Evolutionary conservation across 805 yeast genomes (phyloP).

Genomic region (Teunomyces barrocoloradensis): DNA sequence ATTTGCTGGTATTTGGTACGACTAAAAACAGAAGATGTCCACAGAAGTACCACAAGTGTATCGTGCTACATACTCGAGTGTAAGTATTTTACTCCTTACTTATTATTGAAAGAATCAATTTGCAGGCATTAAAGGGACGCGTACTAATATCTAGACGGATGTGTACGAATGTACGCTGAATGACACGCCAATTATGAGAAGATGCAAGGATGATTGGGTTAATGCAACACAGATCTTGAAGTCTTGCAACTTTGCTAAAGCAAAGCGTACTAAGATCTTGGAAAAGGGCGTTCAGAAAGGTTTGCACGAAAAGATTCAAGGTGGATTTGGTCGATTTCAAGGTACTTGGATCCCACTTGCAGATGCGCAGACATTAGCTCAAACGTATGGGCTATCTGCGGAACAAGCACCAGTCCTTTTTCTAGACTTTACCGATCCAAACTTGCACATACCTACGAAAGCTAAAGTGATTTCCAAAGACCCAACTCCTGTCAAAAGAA

Average conservation of each 20-base stretch:
- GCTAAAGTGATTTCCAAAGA: constrained; percentile 34
- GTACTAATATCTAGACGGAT: constrained; percentile 31
- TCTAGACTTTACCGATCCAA: constrained; percentile 36
- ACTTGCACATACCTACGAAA: constrained; percentile 34
- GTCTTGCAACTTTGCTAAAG: constrained; percentile 92
- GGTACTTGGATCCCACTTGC: constrained; percentile 94
- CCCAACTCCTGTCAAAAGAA: constrained; percentile 42
- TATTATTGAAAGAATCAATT: background rate
- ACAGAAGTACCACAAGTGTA: constrained; percentile 37
- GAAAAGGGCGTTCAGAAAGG: constrained; percentile 93
- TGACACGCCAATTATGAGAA: constrained; percentile 81
- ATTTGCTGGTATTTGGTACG: background rate
- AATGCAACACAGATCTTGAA: constrained; percentile 95
- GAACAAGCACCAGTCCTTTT: constrained; percentile 43
- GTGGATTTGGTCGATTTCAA: constrained; percentile 95
- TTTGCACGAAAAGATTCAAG: constrained; percentile 89
- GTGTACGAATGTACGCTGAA: constrained; percentile 73
- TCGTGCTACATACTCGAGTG: constrained; percentile 46
- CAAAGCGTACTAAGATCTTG: constrained; percentile 85
- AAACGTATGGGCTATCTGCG: constrained; percentile 37
- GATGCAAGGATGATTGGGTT: constrained; percentile 91
- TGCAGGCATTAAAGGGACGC: constrained; percentile 2
- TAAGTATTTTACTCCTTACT: constrained; percentile 21
- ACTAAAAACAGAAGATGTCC: constrained; percentile 18
- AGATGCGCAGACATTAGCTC: constrained; percentile 54